Base-by-base conservation (phyloP, 306 rosid genomes). In the Nissolia schottii region DNA sequence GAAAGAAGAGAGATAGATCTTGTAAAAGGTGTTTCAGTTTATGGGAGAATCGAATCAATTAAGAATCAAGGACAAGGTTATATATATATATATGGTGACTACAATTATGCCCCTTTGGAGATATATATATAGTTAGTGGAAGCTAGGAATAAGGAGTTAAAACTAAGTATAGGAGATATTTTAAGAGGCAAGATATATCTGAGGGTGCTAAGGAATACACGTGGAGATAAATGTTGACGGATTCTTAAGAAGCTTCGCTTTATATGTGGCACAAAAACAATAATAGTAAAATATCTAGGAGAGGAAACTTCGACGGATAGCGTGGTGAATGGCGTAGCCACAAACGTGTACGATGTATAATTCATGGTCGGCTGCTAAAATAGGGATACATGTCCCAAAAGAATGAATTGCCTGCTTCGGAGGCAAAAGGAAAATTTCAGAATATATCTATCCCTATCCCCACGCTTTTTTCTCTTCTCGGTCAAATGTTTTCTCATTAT, bases 1-100 rank as follows among this genome's bases (percentile, higher is more conserved):
- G 79, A 85, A 77, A 74, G 83, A 85, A 74, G 81, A 77, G 89
- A 85, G 79, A 56, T 20, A 6, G 5, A 48, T 7, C 35, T 19
- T 67, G 11, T 13, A 58, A 7, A 29, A 31, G 37, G 63, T 34
- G 12, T 14, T 64, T 64, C 45, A 23, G 23, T 49, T 73, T 50
- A 6, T 23, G 54, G 46, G 56, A 31, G 64, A 73, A 35, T 73
- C 61, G 64, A 73, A 35, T 73, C 61, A 34, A 61, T 2, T 32
- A 23, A 28, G 28, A 73, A 23, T 37, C 56, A 14, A 2, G 10
- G 41, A n/a, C n/a, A n/a, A n/a, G n/a, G n/a, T n/a, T n/a, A n/a
- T n/a, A n/a, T n/a, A n/a, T n/a, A n/a, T 34, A 9, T 63, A 63
- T 19, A 3, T 31, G 76, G 13, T 23, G 1, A 10, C 23, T 50